Evolutionary conservation across 202 grass and related monocot genomes (phyloP).

Genomic region (Tripidium arundinaceum): DNA sequence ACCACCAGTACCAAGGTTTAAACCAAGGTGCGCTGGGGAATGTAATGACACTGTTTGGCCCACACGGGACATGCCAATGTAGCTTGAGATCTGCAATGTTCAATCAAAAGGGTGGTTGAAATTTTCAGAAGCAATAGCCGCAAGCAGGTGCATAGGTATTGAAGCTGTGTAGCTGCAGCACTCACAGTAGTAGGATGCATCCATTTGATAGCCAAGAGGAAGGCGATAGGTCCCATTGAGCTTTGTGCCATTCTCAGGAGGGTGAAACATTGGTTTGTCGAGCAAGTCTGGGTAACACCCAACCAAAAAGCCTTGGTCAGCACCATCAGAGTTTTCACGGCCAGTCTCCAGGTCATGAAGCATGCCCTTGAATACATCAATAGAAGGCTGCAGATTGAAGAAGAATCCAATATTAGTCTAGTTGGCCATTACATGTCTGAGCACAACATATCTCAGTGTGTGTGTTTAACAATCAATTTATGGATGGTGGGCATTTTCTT

Average conservation of each 20-base stretch:
- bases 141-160: background rate
- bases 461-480: background rate
- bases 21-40: conserved; percentile 95
- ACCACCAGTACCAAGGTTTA: conserved; percentile 99
- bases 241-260: conserved; percentile 67
- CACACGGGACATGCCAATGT: conserved; percentile 86
- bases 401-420: conserved; percentile 11
- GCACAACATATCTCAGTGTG: background rate
- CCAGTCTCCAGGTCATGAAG: conserved; percentile 73
- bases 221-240: conserved; percentile 87
- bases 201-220: conserved; percentile 97
- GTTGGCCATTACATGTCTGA: background rate
- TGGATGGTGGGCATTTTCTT: background rate
- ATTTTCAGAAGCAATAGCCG: background rate
- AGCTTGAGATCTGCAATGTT: conserved; percentile 76
- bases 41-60: conserved; percentile 92
- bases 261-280: conserved; percentile 77
- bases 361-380: conserved; percentile 83
- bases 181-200: conserved; percentile 97
- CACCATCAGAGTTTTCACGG: conserved; percentile 81
- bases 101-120: conserved; percentile 20
- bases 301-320: conserved; percentile 84
- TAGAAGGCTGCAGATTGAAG: conserved; percentile 67
- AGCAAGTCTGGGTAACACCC: conserved; percentile 88
- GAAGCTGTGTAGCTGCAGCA: background rate